Conservation (phyloP, 805 yeast species). For the Candida odintsovae region DNA sequence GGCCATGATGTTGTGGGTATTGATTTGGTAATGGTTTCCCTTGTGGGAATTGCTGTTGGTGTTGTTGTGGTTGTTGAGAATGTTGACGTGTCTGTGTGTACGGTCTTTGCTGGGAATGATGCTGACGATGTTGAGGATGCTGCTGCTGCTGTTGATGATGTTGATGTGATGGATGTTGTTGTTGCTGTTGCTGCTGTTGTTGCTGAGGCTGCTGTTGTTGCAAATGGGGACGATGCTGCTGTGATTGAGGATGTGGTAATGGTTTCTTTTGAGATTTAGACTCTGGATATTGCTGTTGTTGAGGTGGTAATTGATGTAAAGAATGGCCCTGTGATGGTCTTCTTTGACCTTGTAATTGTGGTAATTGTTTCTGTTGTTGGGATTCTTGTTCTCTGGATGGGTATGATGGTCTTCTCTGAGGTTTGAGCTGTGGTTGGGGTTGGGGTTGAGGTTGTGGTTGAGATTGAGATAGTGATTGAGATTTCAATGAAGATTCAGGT, state of each 20-base stretch:
- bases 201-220: slow-evolving; percentile 4
- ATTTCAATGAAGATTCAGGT: not conserved
- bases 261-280: not conserved
- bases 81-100: not conserved
- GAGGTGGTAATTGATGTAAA: slow-evolving; percentile 4
- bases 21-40: slow-evolving; percentile 1
- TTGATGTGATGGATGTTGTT: not conserved
- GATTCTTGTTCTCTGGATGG: not conserved
- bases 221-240: not conserved
- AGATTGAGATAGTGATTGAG: slow-evolving; percentile 5
- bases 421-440: not conserved
- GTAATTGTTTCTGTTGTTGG: not conserved
- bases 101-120: slow-evolving; percentile 2
- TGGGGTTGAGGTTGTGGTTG: slow-evolving; percentile 14
- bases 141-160: not conserved
- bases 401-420: slow-evolving; percentile 2
- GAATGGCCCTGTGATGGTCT: slow-evolving; percentile 3
- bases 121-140: not conserved
- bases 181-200: not conserved
- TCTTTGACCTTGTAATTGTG: slow-evolving; percentile 1
- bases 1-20: not conserved
- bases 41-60: not conserved
- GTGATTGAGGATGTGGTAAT: not conserved
- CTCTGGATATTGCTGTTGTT: slow-evolving; percentile 1
- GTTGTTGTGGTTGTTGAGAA: not conserved